phyloP scores from a whole-genome alignment of 116 monocot species.

The Iris pallida region DNA sequence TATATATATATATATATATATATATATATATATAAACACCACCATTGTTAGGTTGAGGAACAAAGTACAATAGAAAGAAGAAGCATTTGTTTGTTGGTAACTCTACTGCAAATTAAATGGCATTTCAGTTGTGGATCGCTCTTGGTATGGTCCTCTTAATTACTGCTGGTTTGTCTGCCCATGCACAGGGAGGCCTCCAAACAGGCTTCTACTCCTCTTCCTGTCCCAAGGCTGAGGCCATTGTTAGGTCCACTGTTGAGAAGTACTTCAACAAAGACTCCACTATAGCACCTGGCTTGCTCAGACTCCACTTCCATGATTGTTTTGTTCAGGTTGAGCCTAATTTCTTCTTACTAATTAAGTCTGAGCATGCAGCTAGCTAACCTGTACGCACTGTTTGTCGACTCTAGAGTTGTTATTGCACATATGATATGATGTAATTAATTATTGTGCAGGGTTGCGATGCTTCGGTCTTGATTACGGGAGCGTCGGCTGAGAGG shows the following conservation, averaged over 20 bases:
- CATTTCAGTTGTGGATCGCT: neutral
- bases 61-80: too few relatives aligned
- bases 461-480: conserved; percentile 52
- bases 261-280: conserved; percentile 26
- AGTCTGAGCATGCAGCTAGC: conserved; percentile 27
- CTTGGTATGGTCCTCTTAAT: neutral
- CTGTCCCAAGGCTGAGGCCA: conserved; percentile 32
- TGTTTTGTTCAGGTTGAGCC: conserved; percentile 58
- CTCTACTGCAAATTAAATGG: neutral
- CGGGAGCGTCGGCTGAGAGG: conserved; percentile 47
- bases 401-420: conserved; percentile 23
- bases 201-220: conserved; percentile 30
- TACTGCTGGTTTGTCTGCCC: neutral
- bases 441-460: conserved; percentile 24
- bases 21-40: too few relatives aligned
- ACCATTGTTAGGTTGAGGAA: too few relatives aligned
- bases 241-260: conserved; percentile 16
- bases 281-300: conserved; percentile 36
- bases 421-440: conserved; percentile 10
- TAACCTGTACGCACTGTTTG: conserved; percentile 32
- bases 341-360: conserved; percentile 28
- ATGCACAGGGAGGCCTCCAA: conserved; percentile 27
- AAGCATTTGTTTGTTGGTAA: too few relatives aligned
- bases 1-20: too few relatives aligned
- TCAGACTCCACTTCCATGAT: conserved; percentile 60